Evolutionary conservation across 129 eudicot genomes (phyloP), one percentile per base, ranked within the genome.

Genomic region (Ambrosia trifida): DNA sequence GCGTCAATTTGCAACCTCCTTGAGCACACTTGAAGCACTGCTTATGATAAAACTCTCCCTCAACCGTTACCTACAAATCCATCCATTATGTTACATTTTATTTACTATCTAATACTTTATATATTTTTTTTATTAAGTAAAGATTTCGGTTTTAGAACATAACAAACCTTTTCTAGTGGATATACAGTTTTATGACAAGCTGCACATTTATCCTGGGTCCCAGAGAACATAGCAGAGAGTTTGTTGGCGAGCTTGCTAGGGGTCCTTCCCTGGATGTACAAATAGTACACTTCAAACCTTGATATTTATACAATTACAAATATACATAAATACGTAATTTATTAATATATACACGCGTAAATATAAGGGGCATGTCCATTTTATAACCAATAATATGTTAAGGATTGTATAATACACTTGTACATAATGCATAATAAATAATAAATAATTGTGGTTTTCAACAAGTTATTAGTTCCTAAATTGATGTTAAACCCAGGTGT

Each of bases 161-260:
- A 53, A 43, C 33, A 28, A 70, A 94, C 98, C 97, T 94, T 94
- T 79, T 94, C 98, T 6, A 89, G 78, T 11, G 98, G 98, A 78
- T 94, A 94, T 0, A 88, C 98, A 11, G 97, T 89, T 76, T 87
- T 94, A 3, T 80, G 84, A 69, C 98, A 89, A 16, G 70, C 80
- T 2, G 87, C 85, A 70, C 98, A 94, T 80, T 89, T 94, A 4
- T 94, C 98, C 52, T 83, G 95, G 51, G 97, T 94, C n/a, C 98
- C 97, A 11, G 93, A 87, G 72, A 94, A 89, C 72, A 94, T 17
- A 11, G 89, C 30, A 4, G 97, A 84, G 46, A 81, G 76, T 59
- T 59, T 59, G 41, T 38, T 59, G 7, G 65, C 65, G 5, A 12
- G 19, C 72, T 85, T 93, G 85, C 93, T 89, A 16, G 97, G 79